Conservation (phyloP, 1,139 yeast genomes). For the Nadsonia starkeyi-henricii region DNA sequence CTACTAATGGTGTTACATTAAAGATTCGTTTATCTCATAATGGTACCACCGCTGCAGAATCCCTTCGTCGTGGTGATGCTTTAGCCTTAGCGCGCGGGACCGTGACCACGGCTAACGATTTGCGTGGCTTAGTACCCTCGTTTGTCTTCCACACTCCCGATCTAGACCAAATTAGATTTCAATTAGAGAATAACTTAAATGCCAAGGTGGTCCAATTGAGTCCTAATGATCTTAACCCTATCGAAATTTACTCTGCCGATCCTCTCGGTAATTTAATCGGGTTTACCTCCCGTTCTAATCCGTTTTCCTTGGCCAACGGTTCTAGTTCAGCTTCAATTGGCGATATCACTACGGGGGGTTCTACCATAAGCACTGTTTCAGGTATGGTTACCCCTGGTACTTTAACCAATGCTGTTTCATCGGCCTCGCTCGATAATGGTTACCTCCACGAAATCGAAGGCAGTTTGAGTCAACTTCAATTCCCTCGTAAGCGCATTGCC, state of each 20-base stretch:
- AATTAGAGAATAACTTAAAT: conserved; percentile 5
- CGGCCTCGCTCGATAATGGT: not conserved
- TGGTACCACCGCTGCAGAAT: not conserved
- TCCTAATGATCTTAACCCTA: conserved; percentile 23
- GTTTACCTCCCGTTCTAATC: conserved; percentile 30
- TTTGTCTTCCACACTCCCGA: conserved; percentile 22
- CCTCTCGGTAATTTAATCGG: conserved; percentile 51
- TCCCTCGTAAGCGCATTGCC: conserved; percentile 42
- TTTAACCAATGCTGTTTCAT: not conserved
- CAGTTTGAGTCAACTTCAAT: not conserved
- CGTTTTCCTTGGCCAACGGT: conserved; percentile 17
- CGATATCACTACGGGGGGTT: too few species aligned
- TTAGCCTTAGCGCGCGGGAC: not conserved
- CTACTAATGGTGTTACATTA: not conserved
- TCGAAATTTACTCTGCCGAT: conserved; percentile 38
- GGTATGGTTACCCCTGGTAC: not conserved
- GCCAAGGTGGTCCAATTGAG: conserved; percentile 4
- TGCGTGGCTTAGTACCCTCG: conserved; percentile 25
- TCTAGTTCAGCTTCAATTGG: not conserved
- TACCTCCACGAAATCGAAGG: not conserved
- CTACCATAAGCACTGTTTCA: not conserved
- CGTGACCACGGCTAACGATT: conserved; percentile 17
- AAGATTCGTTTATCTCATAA: not conserved
- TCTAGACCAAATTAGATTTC: conserved; percentile 12
- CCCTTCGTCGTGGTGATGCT: not conserved